These are phyloP conservation scores for Fomitopsis schrenkii DNA, from an alignment of 1,284 basidiomycete genomes.

Conservation along the genomic window DNA sequence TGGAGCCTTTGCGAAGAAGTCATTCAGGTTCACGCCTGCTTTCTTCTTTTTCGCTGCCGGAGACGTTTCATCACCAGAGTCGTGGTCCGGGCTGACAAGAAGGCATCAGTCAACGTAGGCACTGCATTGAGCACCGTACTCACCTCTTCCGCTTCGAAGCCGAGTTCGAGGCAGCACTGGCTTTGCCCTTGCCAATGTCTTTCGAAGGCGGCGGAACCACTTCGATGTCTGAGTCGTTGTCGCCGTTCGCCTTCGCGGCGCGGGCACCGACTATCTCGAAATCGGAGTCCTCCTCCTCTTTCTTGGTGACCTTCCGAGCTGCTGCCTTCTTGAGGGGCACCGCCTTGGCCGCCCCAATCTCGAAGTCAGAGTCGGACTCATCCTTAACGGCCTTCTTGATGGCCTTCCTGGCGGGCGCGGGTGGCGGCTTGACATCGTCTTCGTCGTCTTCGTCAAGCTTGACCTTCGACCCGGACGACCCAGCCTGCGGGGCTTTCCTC, in stretches of 20 bases:
- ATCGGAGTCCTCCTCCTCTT: slow-evolving; percentile 30
- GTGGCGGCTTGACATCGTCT: slow-evolving; percentile 19
- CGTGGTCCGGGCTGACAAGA: slow-evolving; percentile 22
- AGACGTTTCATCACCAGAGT: slow-evolving; percentile 33
- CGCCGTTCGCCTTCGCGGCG: slow-evolving; percentile 17
- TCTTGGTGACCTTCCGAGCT: slow-evolving; percentile 8
- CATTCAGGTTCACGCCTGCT: slow-evolving; percentile 43
- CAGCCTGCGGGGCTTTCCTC: slow-evolving; percentile 26
- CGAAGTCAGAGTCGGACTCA: slow-evolving; percentile 24
- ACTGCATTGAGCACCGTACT: not conserved
- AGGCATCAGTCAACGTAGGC: slow-evolving; percentile 7
- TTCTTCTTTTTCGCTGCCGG: slow-evolving; percentile 38
- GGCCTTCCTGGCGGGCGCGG: slow-evolving; percentile 2
- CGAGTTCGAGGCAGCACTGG: slow-evolving; percentile 24
- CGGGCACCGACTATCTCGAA: slow-evolving; percentile 27
- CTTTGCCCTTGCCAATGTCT: slow-evolving; percentile 36
- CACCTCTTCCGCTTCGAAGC: slow-evolving; percentile 54
- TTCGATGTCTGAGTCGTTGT: slow-evolving; percentile 23
- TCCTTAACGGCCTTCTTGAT: slow-evolving; percentile 21
- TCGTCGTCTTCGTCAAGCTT: slow-evolving; percentile 23
- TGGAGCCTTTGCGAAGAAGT: slow-evolving; percentile 56
- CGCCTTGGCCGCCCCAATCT: slow-evolving; percentile 16
- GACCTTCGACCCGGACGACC: slow-evolving; percentile 26
- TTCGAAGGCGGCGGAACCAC: slow-evolving; percentile 25
- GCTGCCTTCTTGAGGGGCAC: not conserved